phyloP scores from a whole-genome alignment of 2,329 filamentous ascomycete species.

The Aspergillus fructus region DNA sequence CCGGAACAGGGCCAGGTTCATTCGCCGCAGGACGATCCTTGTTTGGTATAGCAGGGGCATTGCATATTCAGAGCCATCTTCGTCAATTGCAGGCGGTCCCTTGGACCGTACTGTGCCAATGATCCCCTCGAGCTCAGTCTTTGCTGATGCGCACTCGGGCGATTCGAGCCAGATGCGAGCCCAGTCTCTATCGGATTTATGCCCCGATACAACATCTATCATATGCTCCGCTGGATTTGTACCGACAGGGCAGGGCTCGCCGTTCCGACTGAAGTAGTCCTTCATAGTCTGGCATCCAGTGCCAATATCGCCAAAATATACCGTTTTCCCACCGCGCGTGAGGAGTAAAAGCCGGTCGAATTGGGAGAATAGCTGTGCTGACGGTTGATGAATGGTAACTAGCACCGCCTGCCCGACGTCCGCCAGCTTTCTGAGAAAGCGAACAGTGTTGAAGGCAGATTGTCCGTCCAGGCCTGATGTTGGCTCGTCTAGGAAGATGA shows the following conservation, averaged over 20 bases:
- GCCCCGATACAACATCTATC: conserved; percentile 47
- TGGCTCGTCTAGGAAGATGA: conserved; percentile 69
- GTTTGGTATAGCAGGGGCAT: conserved; percentile 62
- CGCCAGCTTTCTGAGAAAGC: conserved; percentile 64
- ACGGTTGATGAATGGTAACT: conserved; percentile 69
- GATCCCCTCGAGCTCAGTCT: conserved; percentile 63
- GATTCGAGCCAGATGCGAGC: conserved; percentile 69
- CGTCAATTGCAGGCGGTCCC: conserved; percentile 39
- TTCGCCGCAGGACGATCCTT: conserved; percentile 62
- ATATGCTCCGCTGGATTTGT: conserved; percentile 61
- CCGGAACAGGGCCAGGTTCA: conserved; percentile 63
- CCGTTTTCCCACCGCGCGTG: conserved; percentile 64
- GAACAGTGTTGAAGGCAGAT: conserved; percentile 62
- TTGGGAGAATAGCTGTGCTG: conserved; percentile 62
- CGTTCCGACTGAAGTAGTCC: conserved; percentile 64
- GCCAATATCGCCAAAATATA: conserved; percentile 67
- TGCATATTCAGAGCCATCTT: conserved; percentile 57
- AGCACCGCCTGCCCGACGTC: conserved; percentile 64
- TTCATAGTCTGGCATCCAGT: conserved; percentile 61
- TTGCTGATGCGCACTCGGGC: conserved; percentile 54
- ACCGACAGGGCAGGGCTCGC: conserved; percentile 59
- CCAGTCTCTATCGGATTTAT: conserved; percentile 52
- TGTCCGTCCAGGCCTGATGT: conserved; percentile 67
- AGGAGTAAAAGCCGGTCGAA: conserved; percentile 68
- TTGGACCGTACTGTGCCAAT: conserved; percentile 46